Evolutionary conservation across 768 basidiomycete species (phyloP), one percentile per base, ranked within the genome.

Genomic region (Tricholoma sp.): DNA sequence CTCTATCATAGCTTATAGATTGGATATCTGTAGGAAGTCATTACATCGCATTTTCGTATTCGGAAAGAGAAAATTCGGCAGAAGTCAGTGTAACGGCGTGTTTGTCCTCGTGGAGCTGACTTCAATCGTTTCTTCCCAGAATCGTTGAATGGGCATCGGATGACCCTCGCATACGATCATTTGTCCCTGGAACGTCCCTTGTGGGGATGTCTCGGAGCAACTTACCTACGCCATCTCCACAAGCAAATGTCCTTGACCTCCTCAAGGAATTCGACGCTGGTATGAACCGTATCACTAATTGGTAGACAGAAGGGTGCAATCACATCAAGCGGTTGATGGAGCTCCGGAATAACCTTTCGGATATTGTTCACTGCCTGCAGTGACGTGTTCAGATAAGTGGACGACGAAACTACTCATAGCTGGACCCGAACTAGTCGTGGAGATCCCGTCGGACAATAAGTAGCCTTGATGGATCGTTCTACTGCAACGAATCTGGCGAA

Each of bases 31-130:
- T 53, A 81, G 80, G 80, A 81, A 54, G 74, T 81, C 56, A 80
- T 82, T 59, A 67, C 61, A 33, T 76, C 76, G 12, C 80, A 82
- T 60, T 81, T 81, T 59, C 69, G 63, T 44, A 73, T 77, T 52
- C 71, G 71, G 53, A 63, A 72, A 42, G 65, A 71, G 33, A 70
- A 68, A 54, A 79, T 80, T 56, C 74, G 73, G 29, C 61, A 73
- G 54, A 71, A 73, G 80, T 80, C 59, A 61, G 74, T 20, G 52
- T 42, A 8, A 34, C 50, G 13, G 34, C 49, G 53, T 34, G 15
- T 31, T 20, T 47, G 13, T 32, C 29, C 9, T 28, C 13, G 49
- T 50, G 47, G 33, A 51, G 50, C 33, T 15, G 12, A 47, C 17
- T n/a, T 17, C 47, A 32, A 31, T 48, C 6, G 8, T 34, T 28